Base-by-base conservation (phyloP, 768 basidiomycete genomes). In the Lepiota brunneoincarnata region DNA sequence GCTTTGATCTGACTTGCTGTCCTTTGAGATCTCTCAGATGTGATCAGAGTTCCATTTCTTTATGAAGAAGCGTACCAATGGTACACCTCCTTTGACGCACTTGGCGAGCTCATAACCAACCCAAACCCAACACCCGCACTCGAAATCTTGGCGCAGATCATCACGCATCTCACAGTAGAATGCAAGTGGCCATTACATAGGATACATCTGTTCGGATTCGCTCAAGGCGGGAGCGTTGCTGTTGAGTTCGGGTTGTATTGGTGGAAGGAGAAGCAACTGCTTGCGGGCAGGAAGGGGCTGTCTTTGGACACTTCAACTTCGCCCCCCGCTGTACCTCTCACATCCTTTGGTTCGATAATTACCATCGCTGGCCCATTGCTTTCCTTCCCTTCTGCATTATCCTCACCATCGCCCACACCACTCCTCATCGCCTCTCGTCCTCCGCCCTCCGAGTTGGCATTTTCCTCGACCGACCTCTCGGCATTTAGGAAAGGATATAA, bases 121-220 rank as follows among this genome's bases (percentile, higher is more conserved):
- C 92, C 93, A 1, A 83, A 96, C 62, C 93, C 93, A 10, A 84
- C 85, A 0, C 64, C 79, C 0, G 85, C 84, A 0, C 73, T 93
- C 51, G 72, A 81, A 6, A 69, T 83, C 35, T 68, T 94, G 31
- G 64, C 64, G 11, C 72, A 70, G 20, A 69, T 85, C 43, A 54
- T 91, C 49, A 67, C 72, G 2, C 76, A 90, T 61, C 80, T 95
- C 48, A 73, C 72, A 15, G 60, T 67, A 4, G 78, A 81, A 37
- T 89, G 85, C 61, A 58, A 68, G 1, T 97, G 93, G 93, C 73
- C 83, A 5, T 61, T 76, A 0, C 54, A 79, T 9, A 74, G 78
- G n/a, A 86, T 97, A 37, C 93, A 97, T 64, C 64, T 93, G 42
- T 89, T 95, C 53, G 93, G 93, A 2, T 97, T 91, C 58, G 89